A percentile compares a stretch with the other conserved stretches of the same genome.
These are phyloP conservation scores for Steccherinum ochraceum DNA, from an alignment of 768 basidiomycete genomes.

Conservation along the genomic window DNA sequence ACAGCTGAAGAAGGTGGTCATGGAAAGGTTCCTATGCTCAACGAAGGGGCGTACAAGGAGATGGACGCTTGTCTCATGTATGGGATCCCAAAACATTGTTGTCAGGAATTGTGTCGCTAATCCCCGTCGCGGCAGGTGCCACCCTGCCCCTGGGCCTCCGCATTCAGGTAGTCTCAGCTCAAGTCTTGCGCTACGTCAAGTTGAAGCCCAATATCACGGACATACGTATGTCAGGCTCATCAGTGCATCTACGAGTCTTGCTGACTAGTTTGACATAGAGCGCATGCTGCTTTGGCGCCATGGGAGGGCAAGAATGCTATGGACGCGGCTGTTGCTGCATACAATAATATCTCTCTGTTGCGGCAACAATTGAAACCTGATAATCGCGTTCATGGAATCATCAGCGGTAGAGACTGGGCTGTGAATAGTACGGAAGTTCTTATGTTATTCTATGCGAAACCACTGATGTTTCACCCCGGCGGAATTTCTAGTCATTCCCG, in stretches of 20 bases:
- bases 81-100: slow-evolving; percentile 9
- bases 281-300: slow-evolving; percentile 73
- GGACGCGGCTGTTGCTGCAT: slow-evolving; percentile 84
- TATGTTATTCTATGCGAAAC: not conserved
- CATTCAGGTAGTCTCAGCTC: slow-evolving; percentile 60
- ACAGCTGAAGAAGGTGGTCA: slow-evolving; percentile 74
- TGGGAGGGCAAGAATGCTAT: slow-evolving; percentile 84
- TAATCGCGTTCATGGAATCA: slow-evolving; percentile 74
- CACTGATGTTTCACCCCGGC: not conserved
- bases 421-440: slow-evolving; percentile 67
- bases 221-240: slow-evolving; percentile 53
- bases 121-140: slow-evolving; percentile 74
- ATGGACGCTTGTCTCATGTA: slow-evolving; percentile 79
- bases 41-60: slow-evolving; percentile 65
- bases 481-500: slow-evolving; percentile 61
- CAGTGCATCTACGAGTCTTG: not conserved
- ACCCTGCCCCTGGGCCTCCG: slow-evolving; percentile 73
- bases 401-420: slow-evolving; percentile 71
- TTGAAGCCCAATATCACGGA: slow-evolving; percentile 62
- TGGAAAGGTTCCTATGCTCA: slow-evolving; percentile 66
- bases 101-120: not conserved
- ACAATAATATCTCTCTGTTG: slow-evolving; percentile 71
- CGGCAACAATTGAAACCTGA: slow-evolving; percentile 79
- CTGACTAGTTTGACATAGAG: slow-evolving; percentile 31
- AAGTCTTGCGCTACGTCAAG: slow-evolving; percentile 54